phyloP scores from a whole-genome alignment of 306 rosid species.

The Malus sieversii region DNA sequence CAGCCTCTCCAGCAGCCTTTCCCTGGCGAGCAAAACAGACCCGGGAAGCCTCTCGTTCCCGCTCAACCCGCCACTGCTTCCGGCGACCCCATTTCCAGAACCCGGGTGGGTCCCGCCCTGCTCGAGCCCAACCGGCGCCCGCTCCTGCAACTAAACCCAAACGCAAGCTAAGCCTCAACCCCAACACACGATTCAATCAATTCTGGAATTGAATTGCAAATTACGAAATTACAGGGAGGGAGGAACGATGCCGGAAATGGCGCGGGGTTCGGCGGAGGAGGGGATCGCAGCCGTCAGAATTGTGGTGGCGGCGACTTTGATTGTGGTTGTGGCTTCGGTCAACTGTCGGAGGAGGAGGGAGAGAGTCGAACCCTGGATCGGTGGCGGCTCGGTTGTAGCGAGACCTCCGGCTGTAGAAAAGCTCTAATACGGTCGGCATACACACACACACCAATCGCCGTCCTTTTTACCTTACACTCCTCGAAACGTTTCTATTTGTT shows the following conservation, averaged over 20 bases:
- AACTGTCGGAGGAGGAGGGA: neutral
- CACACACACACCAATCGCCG: slow-evolving; percentile 20
- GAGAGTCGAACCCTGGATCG: slow-evolving; percentile 39
- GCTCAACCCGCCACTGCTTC: slow-evolving; percentile 24
- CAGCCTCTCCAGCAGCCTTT: slow-evolving; percentile 77
- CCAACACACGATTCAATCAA: neutral
- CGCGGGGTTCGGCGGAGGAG: slow-evolving; percentile 41
- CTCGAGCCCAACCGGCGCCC: slow-evolving; percentile 33
- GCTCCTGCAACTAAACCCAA: slow-evolving; percentile 36
- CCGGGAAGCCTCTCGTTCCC: slow-evolving; percentile 64
- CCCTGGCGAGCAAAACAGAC: slow-evolving; percentile 72
- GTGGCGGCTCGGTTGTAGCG: slow-evolving; percentile 50
- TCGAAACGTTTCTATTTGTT: neutral
- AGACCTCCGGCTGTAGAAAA: slow-evolving; percentile 59
- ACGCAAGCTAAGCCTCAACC: neutral
- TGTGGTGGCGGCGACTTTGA: slow-evolving; percentile 16
- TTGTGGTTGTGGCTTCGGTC: slow-evolving; percentile 14
- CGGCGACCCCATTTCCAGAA: slow-evolving; percentile 22
- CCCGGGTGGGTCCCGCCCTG: slow-evolving; percentile 18
- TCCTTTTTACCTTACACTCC: neutral
- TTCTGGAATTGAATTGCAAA: neutral
- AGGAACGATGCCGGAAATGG: slow-evolving; percentile 33
- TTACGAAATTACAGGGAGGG: slow-evolving; percentile 18
- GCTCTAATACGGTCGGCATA: slow-evolving; percentile 97
- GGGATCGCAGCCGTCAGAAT: slow-evolving; percentile 34